phyloP scores from a whole-genome alignment of 345 rosid genomes.

The Linum usitatissimum region DNA sequence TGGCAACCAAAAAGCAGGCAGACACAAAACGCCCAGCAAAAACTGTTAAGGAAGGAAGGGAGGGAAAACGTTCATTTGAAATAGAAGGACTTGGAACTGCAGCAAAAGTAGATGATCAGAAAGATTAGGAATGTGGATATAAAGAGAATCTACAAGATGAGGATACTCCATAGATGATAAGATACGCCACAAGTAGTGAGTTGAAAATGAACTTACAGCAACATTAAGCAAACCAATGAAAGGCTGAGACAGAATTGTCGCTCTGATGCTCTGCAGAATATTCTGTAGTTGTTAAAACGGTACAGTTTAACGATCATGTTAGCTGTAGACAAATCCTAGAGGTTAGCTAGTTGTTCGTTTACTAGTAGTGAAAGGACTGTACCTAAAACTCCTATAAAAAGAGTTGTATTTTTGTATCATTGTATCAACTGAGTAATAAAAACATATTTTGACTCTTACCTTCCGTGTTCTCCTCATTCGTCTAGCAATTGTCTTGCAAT shows the following conservation, averaged over 20 bases:
- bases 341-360: too few relatives aligned
- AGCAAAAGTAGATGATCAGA: neutral
- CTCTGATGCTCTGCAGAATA: too few relatives aligned
- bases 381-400: too few relatives aligned
- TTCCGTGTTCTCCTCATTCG: slow-evolving; percentile 18
- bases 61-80: neutral
- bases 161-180: neutral
- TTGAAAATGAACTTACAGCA: slow-evolving; percentile 50
- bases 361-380: too few relatives aligned
- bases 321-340: too few relatives aligned
- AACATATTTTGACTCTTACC: too few relatives aligned
- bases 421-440: too few relatives aligned
- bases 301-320: too few relatives aligned
- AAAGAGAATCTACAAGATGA: neutral
- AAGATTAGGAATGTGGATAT: neutral
- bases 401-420: too few relatives aligned
- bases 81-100: neutral
- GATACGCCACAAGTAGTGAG: neutral
- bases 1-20: too few relatives aligned
- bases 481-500: slow-evolving; percentile 15
- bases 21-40: too few relatives aligned
- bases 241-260: slow-evolving; percentile 36
- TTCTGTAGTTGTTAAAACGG: too few relatives aligned
- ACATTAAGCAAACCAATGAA: slow-evolving; percentile 58
- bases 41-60: neutral